Conservation (phyloP, 805 yeast genomes). For the Kazachstania psychrophila region DNA sequence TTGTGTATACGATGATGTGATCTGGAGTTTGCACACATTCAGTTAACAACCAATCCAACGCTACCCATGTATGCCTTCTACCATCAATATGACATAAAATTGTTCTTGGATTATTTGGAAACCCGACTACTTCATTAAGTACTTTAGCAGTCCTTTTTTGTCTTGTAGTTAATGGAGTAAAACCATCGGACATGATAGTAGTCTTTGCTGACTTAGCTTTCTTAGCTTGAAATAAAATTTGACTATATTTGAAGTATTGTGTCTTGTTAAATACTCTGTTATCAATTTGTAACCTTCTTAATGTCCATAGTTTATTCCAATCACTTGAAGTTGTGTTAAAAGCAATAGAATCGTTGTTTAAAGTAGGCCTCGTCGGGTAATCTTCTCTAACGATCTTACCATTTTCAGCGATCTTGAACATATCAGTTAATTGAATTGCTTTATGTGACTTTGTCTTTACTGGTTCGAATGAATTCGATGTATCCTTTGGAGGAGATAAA, state of each 20-base stretch:
- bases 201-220: slow-evolving; percentile 1
- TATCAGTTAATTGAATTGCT: slow-evolving; percentile 4
- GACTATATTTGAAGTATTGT: slow-evolving; percentile 16
- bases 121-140: slow-evolving; percentile 16
- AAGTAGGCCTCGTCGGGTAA: slow-evolving; percentile 29
- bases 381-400: slow-evolving; percentile 29
- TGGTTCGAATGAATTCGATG: background rate
- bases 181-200: slow-evolving; percentile 12
- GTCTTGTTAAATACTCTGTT: slow-evolving; percentile 13
- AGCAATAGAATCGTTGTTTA: slow-evolving; percentile 25
- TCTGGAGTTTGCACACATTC: slow-evolving; percentile 56
- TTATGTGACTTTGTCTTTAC: slow-evolving; percentile 1
- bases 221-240: slow-evolving; percentile 10
- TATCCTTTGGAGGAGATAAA: slow-evolving; percentile 7
- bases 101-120: slow-evolving; percentile 33
- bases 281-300: slow-evolving; percentile 12
- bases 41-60: slow-evolving; percentile 59
- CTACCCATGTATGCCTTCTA: slow-evolving; percentile 73
- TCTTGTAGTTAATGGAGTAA: slow-evolving; percentile 18
- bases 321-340: slow-evolving; percentile 18
- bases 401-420: slow-evolving; percentile 22
- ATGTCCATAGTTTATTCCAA: slow-evolving; percentile 20
- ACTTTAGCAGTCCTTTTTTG: slow-evolving; percentile 18
- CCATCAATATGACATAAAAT: slow-evolving; percentile 61
- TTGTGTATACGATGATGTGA: slow-evolving; percentile 50